A percentile compares a stretch with the other conserved stretches of the same genome.
These are phyloP conservation scores for Lachancea sp. DNA, from an alignment of 805 yeast genomes.

Conservation along the genomic window DNA sequence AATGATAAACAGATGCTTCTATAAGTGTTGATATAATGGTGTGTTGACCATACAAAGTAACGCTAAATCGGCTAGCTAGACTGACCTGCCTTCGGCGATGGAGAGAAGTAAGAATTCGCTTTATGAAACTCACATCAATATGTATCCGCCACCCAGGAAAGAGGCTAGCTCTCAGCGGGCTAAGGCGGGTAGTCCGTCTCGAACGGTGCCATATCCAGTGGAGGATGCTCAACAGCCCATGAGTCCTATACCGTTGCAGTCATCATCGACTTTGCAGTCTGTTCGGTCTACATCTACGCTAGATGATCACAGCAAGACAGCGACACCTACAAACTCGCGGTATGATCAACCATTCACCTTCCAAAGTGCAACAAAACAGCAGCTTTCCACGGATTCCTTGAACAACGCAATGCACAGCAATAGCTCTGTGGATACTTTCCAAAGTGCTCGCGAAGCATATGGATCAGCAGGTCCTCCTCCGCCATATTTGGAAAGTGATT, in stretches of 20 bases:
- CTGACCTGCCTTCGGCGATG: slow-evolving; percentile 3
- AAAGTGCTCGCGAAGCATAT: slow-evolving; percentile 7
- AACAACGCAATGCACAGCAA: neutral
- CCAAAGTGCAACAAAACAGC: neutral
- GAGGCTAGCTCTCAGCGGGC: neutral
- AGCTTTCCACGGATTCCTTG: slow-evolving; percentile 4
- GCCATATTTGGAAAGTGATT: slow-evolving; percentile 19
- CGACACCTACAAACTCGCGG: slow-evolving; percentile 7
- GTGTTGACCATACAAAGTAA: neutral
- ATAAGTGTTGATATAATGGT: neutral
- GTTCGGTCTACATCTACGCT: neutral
- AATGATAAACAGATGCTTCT: too few relatives aligned
- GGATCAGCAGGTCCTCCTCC: slow-evolving; percentile 14
- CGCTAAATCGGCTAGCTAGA: too few relatives aligned
- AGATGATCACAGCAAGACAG: neutral
- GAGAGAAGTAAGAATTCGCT: slow-evolving; percentile 6
- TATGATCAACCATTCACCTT: slow-evolving; percentile 16
- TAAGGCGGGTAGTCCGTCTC: slow-evolving; percentile 1
- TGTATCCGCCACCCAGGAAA: slow-evolving; percentile 18
- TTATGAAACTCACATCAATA: slow-evolving; percentile 21
- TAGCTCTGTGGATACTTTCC: slow-evolving; percentile 9
- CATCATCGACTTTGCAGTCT: neutral
- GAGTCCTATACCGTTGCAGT: slow-evolving; percentile 14
- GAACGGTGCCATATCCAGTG: slow-evolving; percentile 19
- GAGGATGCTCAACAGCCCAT: slow-evolving; percentile 17